phyloP scores from a whole-genome alignment of 2,329 filamentous ascomycete genomes.

The Ascochyta viciae-villosae region DNA sequence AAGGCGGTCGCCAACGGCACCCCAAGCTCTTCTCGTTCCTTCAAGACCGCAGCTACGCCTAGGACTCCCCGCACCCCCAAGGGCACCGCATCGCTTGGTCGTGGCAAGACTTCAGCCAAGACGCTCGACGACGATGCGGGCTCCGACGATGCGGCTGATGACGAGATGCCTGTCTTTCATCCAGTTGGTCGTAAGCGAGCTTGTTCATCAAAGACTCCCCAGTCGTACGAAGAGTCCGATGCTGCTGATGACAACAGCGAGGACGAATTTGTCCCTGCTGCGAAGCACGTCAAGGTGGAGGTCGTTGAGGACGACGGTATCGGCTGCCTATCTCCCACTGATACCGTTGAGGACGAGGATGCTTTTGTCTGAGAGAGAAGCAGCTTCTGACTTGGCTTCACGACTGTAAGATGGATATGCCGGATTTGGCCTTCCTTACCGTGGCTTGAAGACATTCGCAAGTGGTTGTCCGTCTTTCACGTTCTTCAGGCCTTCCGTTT shows the following conservation, averaged over 20 bases:
- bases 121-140: neutral
- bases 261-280: neutral
- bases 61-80: neutral
- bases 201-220: neutral
- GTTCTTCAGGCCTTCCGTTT: no score
- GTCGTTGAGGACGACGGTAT: neutral
- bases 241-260: neutral
- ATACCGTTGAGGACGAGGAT: neutral
- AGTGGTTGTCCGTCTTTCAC: no score
- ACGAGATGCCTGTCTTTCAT: neutral
- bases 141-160: neutral
- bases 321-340: no score
- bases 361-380: neutral
- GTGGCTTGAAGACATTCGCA: no score
- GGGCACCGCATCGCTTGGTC: neutral
- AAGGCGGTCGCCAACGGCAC: neutral
- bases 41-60: neutral
- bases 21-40: neutral
- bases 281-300: slow-evolving; percentile 10
- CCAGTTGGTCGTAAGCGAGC: neutral
- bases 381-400: no score
- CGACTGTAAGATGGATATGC: no score
- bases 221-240: slow-evolving; percentile 1
- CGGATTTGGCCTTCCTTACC: no score
- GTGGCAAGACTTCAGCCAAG: neutral